A percentile compares a stretch with the other conserved stretches of the same genome.
Conservation (phyloP, 208 protist genomes). For the Acanthamoeba royreba region DNA sequence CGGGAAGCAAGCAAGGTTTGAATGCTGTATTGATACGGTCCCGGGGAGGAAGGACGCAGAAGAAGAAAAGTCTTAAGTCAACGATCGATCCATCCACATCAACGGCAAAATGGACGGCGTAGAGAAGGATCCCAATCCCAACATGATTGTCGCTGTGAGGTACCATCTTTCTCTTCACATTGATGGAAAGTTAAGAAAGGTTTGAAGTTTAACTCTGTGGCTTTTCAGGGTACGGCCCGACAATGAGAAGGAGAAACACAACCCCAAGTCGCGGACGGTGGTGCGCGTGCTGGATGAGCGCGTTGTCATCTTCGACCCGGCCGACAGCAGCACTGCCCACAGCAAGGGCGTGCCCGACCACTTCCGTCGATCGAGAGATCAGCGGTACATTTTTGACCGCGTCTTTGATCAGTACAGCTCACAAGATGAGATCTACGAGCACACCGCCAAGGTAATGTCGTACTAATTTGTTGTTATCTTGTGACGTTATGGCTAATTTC, state of each 20-base stretch:
- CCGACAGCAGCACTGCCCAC: background rate
- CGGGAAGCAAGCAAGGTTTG: too few species aligned
- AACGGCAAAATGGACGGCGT: background rate
- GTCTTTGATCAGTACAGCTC: slow-evolving; percentile 75
- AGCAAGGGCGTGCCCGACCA: slow-evolving; percentile 36
- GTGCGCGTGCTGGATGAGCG: slow-evolving; percentile 41
- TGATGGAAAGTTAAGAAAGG: too few species aligned
- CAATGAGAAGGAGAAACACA: slow-evolving; percentile 33
- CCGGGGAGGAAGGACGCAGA: too few species aligned
- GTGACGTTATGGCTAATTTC: too few species aligned
- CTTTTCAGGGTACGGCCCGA: background rate
- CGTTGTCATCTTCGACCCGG: slow-evolving; percentile 41
- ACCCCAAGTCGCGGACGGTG: background rate
- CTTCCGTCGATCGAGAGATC: background rate
- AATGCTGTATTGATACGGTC: too few species aligned
- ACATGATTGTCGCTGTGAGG: slow-evolving; percentile 24
- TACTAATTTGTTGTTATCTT: too few species aligned
- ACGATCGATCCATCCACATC: too few species aligned
- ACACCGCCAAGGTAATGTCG: slow-evolving; percentile 55
- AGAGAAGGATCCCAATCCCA: slow-evolving; percentile 21
- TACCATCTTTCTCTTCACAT: too few species aligned
- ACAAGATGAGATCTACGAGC: slow-evolving; percentile 77
- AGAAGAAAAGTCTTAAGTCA: too few species aligned
- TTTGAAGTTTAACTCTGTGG: too few species aligned
- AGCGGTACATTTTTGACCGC: slow-evolving; percentile 74